Conservation (phyloP, 176 grass and related monocot genomes). For the Themeda triandra region DNA sequence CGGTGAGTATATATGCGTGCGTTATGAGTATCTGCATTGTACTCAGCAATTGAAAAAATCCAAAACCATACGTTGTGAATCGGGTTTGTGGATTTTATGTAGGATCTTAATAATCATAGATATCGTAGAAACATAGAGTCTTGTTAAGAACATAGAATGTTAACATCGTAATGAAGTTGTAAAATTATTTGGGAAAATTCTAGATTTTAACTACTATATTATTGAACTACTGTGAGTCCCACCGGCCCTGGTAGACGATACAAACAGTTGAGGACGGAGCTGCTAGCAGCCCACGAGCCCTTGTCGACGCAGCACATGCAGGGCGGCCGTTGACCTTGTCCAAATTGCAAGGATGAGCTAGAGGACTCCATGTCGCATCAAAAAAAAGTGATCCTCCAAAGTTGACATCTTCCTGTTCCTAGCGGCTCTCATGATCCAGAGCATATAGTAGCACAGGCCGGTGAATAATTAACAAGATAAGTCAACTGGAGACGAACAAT, state of each 20-base stretch:
- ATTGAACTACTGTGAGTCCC: too few species aligned
- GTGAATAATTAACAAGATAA: background rate
- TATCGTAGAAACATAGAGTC: too few species aligned
- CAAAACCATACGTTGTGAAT: too few species aligned
- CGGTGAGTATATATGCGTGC: too few species aligned
- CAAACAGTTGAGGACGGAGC: background rate
- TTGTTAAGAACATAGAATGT: too few species aligned
- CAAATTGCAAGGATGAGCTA: background rate
- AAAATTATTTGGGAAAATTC: too few species aligned
- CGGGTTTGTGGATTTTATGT: too few species aligned
- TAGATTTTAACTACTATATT: too few species aligned
- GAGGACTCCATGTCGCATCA: background rate
- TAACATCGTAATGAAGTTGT: too few species aligned
- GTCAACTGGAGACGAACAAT: constrained; percentile 20
- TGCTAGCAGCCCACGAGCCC: background rate
- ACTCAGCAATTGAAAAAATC: too few species aligned
- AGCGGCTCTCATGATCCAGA: background rate
- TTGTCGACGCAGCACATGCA: background rate
- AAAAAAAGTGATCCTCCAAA: background rate
- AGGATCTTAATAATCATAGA: too few species aligned
- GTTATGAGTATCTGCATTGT: too few species aligned
- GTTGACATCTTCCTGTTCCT: background rate
- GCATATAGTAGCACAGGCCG: background rate
- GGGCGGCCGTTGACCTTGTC: background rate
- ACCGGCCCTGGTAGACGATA: background rate